Evolutionary conservation across 2,329 filamentous ascomycete genomes (phyloP).

Genomic region (Sphaerulina vaccinii): DNA sequence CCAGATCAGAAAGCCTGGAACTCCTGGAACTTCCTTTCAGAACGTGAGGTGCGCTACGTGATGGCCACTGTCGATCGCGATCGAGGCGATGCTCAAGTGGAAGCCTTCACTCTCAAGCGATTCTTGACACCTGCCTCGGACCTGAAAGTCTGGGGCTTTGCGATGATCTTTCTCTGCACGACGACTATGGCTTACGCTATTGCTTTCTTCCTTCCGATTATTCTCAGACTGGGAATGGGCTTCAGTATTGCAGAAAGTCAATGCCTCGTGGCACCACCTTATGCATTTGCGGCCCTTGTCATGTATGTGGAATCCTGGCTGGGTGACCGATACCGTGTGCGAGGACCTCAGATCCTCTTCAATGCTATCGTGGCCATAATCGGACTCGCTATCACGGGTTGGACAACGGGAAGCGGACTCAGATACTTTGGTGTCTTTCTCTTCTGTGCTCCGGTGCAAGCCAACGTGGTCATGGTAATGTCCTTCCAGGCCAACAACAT

Average conservation of each 20-base stretch:
- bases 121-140: conserved; percentile 47
- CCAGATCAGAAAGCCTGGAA: conserved; percentile 10
- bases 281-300: conserved; percentile 61
- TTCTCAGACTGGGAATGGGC: conserved; percentile 62
- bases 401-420: conserved; percentile 54
- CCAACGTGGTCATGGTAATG: conserved; percentile 72
- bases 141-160: conserved; percentile 54
- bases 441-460: conserved; percentile 69
- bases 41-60: conserved; percentile 13
- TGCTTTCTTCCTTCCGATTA: conserved; percentile 75
- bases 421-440: conserved; percentile 76
- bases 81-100: conserved; percentile 3
- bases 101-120: conserved; percentile 41
- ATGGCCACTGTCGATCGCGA: conserved; percentile 13
- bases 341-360: conserved; percentile 64
- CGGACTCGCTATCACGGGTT: conserved; percentile 72
- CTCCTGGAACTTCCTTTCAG: conserved; percentile 8
- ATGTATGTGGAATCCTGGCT: conserved; percentile 54
- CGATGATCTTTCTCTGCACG: conserved; percentile 56
- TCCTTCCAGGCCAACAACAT: conserved; percentile 87
- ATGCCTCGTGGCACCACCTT: conserved; percentile 70
- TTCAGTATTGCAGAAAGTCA: conserved; percentile 64
- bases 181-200: conserved; percentile 72
- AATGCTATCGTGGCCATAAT: conserved; percentile 64
- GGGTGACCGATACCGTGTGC: conserved; percentile 48